Base-by-base conservation (phyloP, 129 eudicot species). In the Centaurea solstitialis region DNA sequence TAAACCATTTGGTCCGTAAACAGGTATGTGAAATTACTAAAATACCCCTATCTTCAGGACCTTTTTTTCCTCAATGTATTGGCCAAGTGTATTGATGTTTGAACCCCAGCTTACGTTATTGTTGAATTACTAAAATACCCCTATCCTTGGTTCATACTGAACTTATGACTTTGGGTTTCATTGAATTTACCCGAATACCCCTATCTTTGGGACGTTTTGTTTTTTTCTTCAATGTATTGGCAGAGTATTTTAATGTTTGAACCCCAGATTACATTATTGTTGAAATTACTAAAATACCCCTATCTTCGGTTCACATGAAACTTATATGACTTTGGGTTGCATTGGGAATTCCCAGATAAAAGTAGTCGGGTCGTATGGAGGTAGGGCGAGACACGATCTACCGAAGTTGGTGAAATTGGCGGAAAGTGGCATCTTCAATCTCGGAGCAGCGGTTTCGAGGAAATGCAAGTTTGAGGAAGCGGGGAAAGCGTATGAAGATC, bases 1-100 rank as follows among this genome's bases (percentile, higher is more conserved):
- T 96, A 84, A 96, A 96, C 84, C 99, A 94, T 84, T 84, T 96
- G 79, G 99, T 96, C 85, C 99, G 99, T 24, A 84, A 97, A 87
- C 98, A 96, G 99, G 99, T 93, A 65, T 40, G 68, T 26, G 12
- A 30, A 43, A 79, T 28, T 33, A 47, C 57, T 40, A 18, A n/a
- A 17, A 21, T 9, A 23, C 13, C 17, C 37, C 74, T 30, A 5
- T 70, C 5, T 33, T 9, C 22, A 26, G 24, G 28, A 17, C 68
- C 7, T 53, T 30, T 13, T 43, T 43, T 43, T 43, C 1, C 53
- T 7, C 53, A 43, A 43, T 43, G 13, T 3, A 41, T 43, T 7
- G 10, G 13, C 53, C 53, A 4, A 2, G 62, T 17, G 4, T 50
- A 1, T 12, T 3, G 6, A 50, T 13, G 68, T 20, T 61, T 20